Percentiles rank a stretch among this genome's conserved stretches.
phyloP scores from a whole-genome alignment of 371 early-diverging fungal species.

The Zopfochytrium polystomum region DNA sequence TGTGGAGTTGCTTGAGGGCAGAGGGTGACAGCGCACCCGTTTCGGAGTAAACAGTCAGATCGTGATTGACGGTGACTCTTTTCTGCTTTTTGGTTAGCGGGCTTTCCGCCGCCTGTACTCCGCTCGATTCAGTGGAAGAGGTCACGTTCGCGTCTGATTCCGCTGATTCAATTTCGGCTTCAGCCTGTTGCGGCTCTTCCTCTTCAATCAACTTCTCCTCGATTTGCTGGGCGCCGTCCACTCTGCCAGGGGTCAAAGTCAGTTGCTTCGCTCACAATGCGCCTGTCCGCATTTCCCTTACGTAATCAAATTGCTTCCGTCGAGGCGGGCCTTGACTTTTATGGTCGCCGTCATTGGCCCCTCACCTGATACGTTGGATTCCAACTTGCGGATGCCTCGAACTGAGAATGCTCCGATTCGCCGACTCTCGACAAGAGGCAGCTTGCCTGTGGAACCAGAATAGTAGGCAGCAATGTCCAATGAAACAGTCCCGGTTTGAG shows the following conservation, averaged over 20 bases:
- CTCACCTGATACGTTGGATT: slow-evolving; percentile 48
- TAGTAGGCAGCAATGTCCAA: slow-evolving; percentile 80
- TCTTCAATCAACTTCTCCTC: slow-evolving; percentile 66
- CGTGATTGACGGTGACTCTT: slow-evolving; percentile 86
- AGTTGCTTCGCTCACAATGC: slow-evolving; percentile 1
- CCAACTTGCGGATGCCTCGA: slow-evolving; percentile 54
- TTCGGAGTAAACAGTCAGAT: slow-evolving; percentile 68
- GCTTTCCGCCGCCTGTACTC: slow-evolving; percentile 12
- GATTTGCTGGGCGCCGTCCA: slow-evolving; percentile 84
- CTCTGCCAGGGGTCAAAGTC: slow-evolving; percentile 27
- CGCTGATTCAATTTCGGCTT: slow-evolving; percentile 33
- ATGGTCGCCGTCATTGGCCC: slow-evolving; percentile 61
- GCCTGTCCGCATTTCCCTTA: slow-evolving; percentile 1
- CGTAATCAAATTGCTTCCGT: slow-evolving; percentile 75
- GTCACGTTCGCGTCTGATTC: slow-evolving; percentile 37
- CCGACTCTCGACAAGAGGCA: slow-evolving; percentile 34
- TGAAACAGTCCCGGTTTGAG: slow-evolving; percentile 65
- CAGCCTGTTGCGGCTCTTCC: slow-evolving; percentile 37
- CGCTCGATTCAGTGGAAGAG: slow-evolving; percentile 8
- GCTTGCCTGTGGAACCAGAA: slow-evolving; percentile 30
- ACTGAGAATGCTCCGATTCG: slow-evolving; percentile 44
- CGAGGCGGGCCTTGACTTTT: slow-evolving; percentile 89
- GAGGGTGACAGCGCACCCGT: slow-evolving; percentile 58
- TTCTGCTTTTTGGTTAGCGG: slow-evolving; percentile 61
- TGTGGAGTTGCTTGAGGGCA: slow-evolving; percentile 61